Percentiles rank a stretch among this genome's conserved stretches.
phyloP scores from a whole-genome alignment of 305 asterid species.

The Stenogyne calaminthoides region DNA sequence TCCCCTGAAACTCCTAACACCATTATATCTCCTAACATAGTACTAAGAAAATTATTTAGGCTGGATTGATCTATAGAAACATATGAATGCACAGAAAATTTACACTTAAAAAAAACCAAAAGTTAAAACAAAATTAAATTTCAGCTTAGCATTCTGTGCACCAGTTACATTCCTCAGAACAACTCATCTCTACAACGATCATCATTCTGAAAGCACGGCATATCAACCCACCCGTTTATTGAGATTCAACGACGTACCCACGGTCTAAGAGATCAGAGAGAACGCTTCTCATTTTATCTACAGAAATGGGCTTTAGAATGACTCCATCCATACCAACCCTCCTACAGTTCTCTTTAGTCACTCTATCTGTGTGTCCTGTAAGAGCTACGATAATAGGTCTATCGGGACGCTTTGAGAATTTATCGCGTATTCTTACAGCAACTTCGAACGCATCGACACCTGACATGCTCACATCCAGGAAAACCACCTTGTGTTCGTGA shows the following conservation, averaged over 20 bases:
- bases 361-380: constrained; percentile 66
- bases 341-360: constrained; percentile 69
- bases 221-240: constrained; percentile 25
- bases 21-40: constrained; percentile 3
- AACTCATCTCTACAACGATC: constrained; percentile 39
- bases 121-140: constrained; percentile 18
- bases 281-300: constrained; percentile 86
- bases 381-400: constrained; percentile 81
- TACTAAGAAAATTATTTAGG: too few species aligned
- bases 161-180: constrained; percentile 32
- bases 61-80: constrained; percentile 2
- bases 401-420: constrained; percentile 58
- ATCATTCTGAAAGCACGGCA: constrained; percentile 28
- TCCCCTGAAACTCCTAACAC: background rate
- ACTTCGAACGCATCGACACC: constrained; percentile 64
- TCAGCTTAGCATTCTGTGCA: constrained; percentile 25
- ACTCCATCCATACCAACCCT: constrained; percentile 92
- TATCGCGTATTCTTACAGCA: constrained; percentile 64
- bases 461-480: constrained; percentile 68
- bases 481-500: constrained; percentile 73
- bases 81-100: constrained; percentile 34
- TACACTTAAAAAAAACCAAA: constrained; percentile 18
- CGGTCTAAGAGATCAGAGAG: constrained; percentile 78
- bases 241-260: constrained; percentile 54
- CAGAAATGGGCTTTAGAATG: constrained; percentile 78